These are phyloP conservation scores for Arxiozyma bovina DNA, from an alignment of 1,139 yeast genomes.

Conservation along the genomic window DNA sequence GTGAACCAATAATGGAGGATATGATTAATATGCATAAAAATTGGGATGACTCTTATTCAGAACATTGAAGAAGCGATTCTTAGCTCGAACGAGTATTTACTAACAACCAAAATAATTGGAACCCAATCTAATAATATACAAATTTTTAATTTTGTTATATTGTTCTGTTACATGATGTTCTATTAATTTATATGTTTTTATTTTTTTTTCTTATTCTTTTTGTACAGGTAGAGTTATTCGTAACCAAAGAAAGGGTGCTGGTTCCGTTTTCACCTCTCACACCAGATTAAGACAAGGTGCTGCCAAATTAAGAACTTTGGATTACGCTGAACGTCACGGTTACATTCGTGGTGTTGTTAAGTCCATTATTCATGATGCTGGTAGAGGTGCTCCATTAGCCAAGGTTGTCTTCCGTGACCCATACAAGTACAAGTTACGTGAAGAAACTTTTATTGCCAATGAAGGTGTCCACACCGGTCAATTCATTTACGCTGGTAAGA, in stretches of 20 bases:
- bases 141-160: background rate
- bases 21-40: too few species aligned
- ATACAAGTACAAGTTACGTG: constrained; percentile 95
- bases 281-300: constrained; percentile 99
- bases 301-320: constrained; percentile 98
- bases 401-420: constrained; percentile 99
- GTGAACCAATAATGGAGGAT: background rate
- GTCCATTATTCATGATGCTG: constrained; percentile 98
- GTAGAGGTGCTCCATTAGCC: constrained; percentile 99
- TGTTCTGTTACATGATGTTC: background rate
- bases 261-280: constrained; percentile 99
- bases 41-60: background rate
- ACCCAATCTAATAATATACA: constrained; percentile 2
- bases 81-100: background rate
- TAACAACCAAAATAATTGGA: constrained; percentile 2
- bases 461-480: constrained; percentile 99
- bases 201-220: constrained; percentile 4
- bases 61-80: background rate
- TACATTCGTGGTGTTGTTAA: constrained; percentile 98
- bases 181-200: constrained; percentile 12
- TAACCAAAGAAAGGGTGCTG: constrained; percentile 99
- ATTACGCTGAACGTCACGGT: constrained; percentile 99
- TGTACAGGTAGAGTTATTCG: constrained; percentile 97
- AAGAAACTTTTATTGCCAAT: constrained; percentile 97
- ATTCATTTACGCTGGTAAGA: constrained; percentile 97